Percentiles rank a stretch among this genome's conserved stretches.
Evolutionary conservation across 352 stramenopile species (phyloP).

Genomic region (Peronospora belbahrii): DNA sequence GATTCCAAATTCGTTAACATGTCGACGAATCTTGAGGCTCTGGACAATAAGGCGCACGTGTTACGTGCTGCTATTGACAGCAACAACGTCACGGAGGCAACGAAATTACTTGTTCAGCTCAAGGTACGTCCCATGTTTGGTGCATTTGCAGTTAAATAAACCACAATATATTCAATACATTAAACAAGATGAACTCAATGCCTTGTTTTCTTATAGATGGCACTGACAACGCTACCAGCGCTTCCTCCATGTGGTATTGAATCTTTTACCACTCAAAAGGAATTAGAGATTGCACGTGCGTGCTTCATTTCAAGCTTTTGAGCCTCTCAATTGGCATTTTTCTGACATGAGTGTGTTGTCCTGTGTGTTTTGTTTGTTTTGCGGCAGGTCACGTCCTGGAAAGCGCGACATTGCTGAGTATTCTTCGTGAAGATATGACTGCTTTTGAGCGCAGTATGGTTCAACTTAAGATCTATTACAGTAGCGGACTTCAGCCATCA

Average conservation of each 20-base stretch:
- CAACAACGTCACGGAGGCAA: conserved; percentile 38
- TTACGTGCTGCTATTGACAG: conserved; percentile 51
- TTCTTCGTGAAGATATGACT: conserved; percentile 76
- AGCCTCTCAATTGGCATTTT: background rate
- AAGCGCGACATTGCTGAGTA: conserved; percentile 83
- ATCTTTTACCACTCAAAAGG: conserved; percentile 46
- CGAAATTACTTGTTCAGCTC: conserved; percentile 41
- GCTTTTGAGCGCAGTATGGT: conserved; percentile 85
- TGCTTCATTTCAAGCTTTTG: background rate
- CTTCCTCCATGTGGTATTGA: conserved; percentile 58
- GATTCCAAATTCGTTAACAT: conserved; percentile 16
- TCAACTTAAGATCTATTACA: conserved; percentile 87
- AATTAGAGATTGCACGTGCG: conserved; percentile 73
- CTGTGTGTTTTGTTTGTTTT: background rate
- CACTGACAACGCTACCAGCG: conserved; percentile 74
- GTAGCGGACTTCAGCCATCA: conserved; percentile 40
- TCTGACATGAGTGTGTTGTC: no score
- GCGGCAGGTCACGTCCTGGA: conserved; percentile 75
- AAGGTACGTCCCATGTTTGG: conserved; percentile 33
- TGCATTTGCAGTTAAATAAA: background rate
- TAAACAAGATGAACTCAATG: background rate
- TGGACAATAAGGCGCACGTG: conserved; percentile 58
- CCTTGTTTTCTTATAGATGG: conserved; percentile 42
- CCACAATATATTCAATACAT: background rate
- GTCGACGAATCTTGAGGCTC: conserved; percentile 31